Percentiles rank a stretch among this genome's conserved stretches.
Conservation (phyloP, 495 filamentous ascomycete species). For the Trichoderma gamsii region DNA sequence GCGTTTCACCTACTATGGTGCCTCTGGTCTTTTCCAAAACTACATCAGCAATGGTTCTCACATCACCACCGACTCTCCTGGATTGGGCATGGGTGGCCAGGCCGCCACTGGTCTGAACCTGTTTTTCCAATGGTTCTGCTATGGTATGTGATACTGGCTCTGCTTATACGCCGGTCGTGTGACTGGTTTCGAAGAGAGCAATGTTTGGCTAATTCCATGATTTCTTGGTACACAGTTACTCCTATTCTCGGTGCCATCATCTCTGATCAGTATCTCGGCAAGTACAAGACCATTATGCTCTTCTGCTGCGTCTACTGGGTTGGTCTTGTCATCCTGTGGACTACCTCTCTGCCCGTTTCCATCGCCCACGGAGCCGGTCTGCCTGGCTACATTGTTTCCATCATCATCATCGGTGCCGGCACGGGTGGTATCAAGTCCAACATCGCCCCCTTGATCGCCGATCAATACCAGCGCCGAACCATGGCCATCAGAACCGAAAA, state of each 20-base stretch:
- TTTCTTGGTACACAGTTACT: not conserved
- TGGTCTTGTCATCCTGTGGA: conserved; percentile 60
- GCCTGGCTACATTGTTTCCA: conserved; percentile 53
- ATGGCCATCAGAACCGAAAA: conserved; percentile 14
- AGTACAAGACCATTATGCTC: conserved; percentile 60
- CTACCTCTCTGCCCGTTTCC: conserved; percentile 56
- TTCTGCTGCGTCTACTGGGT: conserved; percentile 53
- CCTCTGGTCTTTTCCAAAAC: conserved; percentile 13
- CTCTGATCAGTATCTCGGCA: conserved; percentile 66
- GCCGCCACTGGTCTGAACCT: conserved; percentile 8
- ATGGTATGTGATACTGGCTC: conserved; percentile 41
- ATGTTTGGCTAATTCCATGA: not conserved
- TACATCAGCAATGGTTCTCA: not conserved
- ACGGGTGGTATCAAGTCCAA: conserved; percentile 64
- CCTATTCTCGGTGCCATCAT: conserved; percentile 55
- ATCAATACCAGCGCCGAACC: conserved; percentile 23
- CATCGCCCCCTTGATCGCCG: conserved; percentile 54
- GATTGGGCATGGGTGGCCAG: conserved; percentile 7
- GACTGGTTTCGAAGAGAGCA: not conserved
- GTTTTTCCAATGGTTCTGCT: conserved; percentile 14
- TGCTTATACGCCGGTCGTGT: conserved; percentile 50
- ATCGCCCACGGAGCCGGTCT: conserved; percentile 51
- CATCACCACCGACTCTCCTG: not conserved
- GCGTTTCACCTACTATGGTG: conserved; percentile 46
- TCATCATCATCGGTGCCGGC: conserved; percentile 60